Conservation (phyloP, 371 early-diverging fungal genomes). For the Rhizopus sp. region DNA sequence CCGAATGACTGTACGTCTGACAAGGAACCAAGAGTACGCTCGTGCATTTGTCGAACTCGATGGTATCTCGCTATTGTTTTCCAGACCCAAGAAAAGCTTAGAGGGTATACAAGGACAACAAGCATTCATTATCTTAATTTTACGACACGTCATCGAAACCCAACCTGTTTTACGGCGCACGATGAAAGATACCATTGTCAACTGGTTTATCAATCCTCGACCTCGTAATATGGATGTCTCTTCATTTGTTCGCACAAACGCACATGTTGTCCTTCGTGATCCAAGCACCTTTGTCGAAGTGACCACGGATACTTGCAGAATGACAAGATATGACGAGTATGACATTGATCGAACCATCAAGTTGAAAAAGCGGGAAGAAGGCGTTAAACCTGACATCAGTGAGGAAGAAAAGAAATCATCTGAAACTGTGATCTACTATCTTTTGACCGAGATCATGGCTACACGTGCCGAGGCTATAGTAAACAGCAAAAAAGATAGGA, state of each 20-base stretch:
- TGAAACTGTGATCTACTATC: slow-evolving; percentile 35
- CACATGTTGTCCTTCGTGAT: slow-evolving; percentile 75
- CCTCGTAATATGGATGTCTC: slow-evolving; percentile 73
- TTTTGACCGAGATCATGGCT: slow-evolving; percentile 41
- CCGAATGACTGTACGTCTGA: slow-evolving; percentile 80
- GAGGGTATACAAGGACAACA: slow-evolving; percentile 73
- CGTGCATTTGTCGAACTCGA: slow-evolving; percentile 67
- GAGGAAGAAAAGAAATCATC: slow-evolving; percentile 23
- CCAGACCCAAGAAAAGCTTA: slow-evolving; percentile 43
- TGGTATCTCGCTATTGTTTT: slow-evolving; percentile 66
- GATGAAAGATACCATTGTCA: slow-evolving; percentile 79
- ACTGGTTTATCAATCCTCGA: slow-evolving; percentile 74
- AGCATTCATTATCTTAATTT: slow-evolving; percentile 74
- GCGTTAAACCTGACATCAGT: slow-evolving; percentile 1
- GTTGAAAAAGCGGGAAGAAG: slow-evolving; percentile 13
- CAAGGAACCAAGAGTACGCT: slow-evolving; percentile 68
- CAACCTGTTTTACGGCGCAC: slow-evolving; percentile 59
- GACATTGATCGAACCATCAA: slow-evolving; percentile 59
- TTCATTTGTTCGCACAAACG: slow-evolving; percentile 71
- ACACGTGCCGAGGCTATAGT: slow-evolving; percentile 23
- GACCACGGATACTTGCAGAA: slow-evolving; percentile 61
- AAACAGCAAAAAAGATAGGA: slow-evolving; percentile 16
- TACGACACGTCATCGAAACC: slow-evolving; percentile 89
- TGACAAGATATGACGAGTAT: slow-evolving; percentile 64
- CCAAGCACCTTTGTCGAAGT: slow-evolving; percentile 72